phyloP scores from a whole-genome alignment of 768 basidiomycete species.

The Termitomyces sp. region DNA sequence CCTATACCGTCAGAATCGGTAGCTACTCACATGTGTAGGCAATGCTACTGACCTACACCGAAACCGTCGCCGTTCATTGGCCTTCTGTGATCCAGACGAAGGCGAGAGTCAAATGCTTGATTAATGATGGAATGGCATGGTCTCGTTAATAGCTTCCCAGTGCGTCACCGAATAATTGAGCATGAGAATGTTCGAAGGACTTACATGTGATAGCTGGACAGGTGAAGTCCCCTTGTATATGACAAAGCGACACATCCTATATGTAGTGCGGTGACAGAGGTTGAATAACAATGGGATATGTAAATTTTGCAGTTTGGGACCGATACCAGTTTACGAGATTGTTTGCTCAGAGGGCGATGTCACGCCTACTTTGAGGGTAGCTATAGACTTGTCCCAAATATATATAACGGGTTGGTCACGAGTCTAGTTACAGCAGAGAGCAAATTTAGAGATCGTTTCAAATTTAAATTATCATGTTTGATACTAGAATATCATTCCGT shows the following conservation, averaged over 20 bases:
- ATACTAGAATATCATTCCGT: background rate
- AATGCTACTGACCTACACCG: slow-evolving; percentile 70
- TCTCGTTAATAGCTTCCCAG: slow-evolving; percentile 71
- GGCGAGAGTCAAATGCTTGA: slow-evolving; percentile 91
- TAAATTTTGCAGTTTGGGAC: background rate
- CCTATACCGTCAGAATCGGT: slow-evolving; percentile 34
- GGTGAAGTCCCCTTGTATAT: slow-evolving; percentile 95
- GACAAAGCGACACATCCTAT: slow-evolving; percentile 73
- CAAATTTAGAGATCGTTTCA: no score
- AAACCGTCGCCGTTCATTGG: slow-evolving; percentile 98
- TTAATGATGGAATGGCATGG: slow-evolving; percentile 97
- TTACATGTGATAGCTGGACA: slow-evolving; percentile 83
- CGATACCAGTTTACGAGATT: background rate
- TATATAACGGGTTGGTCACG: no score
- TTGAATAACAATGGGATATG: no score
- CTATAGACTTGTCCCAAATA: no score
- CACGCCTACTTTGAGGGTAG: no score
- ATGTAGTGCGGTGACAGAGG: background rate
- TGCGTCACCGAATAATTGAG: slow-evolving; percentile 2
- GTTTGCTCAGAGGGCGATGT: background rate
- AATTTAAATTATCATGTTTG: background rate
- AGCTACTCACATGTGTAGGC: background rate
- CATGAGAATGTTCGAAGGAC: slow-evolving; percentile 14
- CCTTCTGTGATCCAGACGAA: slow-evolving; percentile 72
- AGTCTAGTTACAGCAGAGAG: no score